Evolutionary conservation across 2,329 filamentous ascomycete species (phyloP).

Genomic region (Colletotrichum sp.): DNA sequence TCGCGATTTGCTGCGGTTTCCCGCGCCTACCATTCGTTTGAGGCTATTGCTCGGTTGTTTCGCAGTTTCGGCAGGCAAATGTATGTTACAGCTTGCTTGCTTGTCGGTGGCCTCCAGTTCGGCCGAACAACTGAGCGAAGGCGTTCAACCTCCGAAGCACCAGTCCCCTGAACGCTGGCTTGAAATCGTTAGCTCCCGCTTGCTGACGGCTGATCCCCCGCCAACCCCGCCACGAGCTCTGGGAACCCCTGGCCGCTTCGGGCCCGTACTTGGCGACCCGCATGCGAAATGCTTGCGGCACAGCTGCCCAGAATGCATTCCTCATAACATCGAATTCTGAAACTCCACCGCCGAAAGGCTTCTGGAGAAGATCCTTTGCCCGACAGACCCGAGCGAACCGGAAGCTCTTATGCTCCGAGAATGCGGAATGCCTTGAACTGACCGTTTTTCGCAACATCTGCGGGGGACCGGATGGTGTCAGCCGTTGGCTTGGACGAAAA

Average conservation of each 20-base stretch:
- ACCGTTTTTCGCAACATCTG: neutral
- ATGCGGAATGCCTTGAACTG: neutral
- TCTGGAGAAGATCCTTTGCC: neutral
- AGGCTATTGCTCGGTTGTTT: neutral
- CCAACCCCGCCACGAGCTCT: neutral
- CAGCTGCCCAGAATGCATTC: slow-evolving; percentile 3
- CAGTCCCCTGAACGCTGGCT: neutral
- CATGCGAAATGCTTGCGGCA: slow-evolving; percentile 7
- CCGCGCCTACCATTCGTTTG: neutral
- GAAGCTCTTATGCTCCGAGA: neutral
- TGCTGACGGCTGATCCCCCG: neutral
- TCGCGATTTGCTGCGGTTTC: neutral
- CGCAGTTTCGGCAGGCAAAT: neutral
- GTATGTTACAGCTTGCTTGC: neutral
- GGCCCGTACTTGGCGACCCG: neutral
- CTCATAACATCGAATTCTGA: slow-evolving; percentile 5
- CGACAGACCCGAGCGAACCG: neutral
- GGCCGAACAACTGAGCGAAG: neutral
- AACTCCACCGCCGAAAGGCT: neutral
- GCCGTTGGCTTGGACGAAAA: neutral
- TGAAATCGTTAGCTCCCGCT: neutral
- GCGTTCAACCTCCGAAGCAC: neutral
- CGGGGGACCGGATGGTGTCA: neutral
- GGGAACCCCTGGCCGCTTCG: neutral
- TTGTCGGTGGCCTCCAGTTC: neutral